Conservation (phyloP, 495 filamentous ascomycete genomes). For the Penicillium macrosclerotiorum region DNA sequence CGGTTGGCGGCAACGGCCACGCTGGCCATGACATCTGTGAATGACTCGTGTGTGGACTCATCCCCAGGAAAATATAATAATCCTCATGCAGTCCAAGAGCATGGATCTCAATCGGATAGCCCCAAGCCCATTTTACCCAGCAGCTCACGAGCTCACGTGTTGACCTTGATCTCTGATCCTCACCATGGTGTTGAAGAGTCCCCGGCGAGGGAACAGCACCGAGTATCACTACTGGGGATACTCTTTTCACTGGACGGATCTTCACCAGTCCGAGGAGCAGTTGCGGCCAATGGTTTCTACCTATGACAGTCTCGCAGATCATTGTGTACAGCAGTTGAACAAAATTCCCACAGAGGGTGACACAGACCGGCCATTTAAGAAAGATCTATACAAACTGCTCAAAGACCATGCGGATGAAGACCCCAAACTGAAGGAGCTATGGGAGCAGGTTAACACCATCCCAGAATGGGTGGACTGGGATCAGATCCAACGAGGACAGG, state of each 20-base stretch:
- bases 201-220: slow-evolving; percentile 16
- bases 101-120: not conserved
- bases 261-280: slow-evolving; percentile 63
- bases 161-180: not conserved
- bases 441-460: slow-evolving; percentile 66
- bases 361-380: slow-evolving; percentile 24
- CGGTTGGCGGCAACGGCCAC: slow-evolving; percentile 10
- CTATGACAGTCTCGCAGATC: slow-evolving; percentile 68
- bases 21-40: not conserved
- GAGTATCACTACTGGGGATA: slow-evolving; percentile 59
- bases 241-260: slow-evolving; percentile 65
- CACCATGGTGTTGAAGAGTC: slow-evolving; percentile 16
- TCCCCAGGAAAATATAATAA: too few species aligned
- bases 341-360: slow-evolving; percentile 43
- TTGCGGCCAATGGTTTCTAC: slow-evolving; percentile 57
- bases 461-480: slow-evolving; percentile 82
- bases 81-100: not conserved
- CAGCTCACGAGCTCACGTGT: too few species aligned
- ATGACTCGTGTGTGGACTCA: too few species aligned
- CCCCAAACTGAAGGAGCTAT: slow-evolving; percentile 57
- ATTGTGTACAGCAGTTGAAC: slow-evolving; percentile 61
- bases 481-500: slow-evolving; percentile 62
- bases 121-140: too few species aligned
- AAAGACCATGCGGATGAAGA: slow-evolving; percentile 55
- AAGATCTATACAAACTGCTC: slow-evolving; percentile 64